Percentiles rank a stretch among this genome's conserved stretches.
phyloP scores from a whole-genome alignment of 805 yeast genomes.

The Maudiozyma turicensis region DNA sequence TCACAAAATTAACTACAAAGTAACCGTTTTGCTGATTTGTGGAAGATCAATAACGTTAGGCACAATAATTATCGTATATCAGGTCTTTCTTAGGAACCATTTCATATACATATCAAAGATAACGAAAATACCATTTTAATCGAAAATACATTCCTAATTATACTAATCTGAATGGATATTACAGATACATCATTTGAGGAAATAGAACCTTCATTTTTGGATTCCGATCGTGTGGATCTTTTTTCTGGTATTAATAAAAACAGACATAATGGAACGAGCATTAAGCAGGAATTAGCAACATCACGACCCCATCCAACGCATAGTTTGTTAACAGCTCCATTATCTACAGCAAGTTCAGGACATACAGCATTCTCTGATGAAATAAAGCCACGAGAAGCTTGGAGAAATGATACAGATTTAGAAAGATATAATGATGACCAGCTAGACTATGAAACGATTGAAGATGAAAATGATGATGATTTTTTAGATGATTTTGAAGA shows the following conservation, averaged over 20 bases:
- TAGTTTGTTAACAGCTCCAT: constrained; percentile 12
- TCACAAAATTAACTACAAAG: no score
- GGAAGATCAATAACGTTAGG: no score
- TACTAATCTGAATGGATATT: constrained; percentile 4
- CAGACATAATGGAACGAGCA: neutral
- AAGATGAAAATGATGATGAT: constrained; percentile 12
- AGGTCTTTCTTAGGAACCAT: no score
- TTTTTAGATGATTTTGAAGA: constrained; percentile 25
- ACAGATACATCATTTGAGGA: constrained; percentile 28
- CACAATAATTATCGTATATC: no score
- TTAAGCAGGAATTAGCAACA: neutral
- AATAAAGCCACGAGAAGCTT: constrained; percentile 1
- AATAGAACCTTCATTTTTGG: constrained; percentile 21
- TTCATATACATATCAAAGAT: no score
- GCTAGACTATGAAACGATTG: constrained; percentile 4
- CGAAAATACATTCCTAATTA: no score
- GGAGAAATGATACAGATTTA: neutral
- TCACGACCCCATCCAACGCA: neutral
- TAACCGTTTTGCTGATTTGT: no score
- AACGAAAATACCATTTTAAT: no score
- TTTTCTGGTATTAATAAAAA: neutral
- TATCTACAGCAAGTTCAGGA: constrained; percentile 25
- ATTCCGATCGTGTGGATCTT: neutral
- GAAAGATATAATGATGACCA: neutral
- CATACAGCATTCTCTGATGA: constrained; percentile 22